Percentiles rank a stretch among this genome's conserved stretches.
Evolutionary conservation across 2,329 filamentous ascomycete genomes (phyloP).

Genomic region (Chlorencoelia australis): DNA sequence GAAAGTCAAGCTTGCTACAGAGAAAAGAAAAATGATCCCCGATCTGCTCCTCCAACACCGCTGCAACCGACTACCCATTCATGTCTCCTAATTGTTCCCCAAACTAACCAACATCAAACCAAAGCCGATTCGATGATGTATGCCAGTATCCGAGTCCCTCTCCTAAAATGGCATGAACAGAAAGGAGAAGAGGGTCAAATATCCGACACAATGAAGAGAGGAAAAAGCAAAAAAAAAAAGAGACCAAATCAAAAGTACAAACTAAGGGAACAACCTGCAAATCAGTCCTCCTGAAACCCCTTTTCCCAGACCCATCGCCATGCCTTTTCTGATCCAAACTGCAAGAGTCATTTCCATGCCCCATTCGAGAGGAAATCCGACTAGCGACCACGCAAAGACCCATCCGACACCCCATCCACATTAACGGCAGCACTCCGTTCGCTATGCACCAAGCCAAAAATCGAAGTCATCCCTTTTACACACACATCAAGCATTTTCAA

Average conservation of each 20-base stretch:
- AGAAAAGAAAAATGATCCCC: conserved; percentile 3
- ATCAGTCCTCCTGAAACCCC: conserved; percentile 2
- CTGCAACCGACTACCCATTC: conserved; percentile 2
- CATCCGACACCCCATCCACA: conserved; percentile 12
- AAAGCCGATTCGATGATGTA: conserved; percentile 4
- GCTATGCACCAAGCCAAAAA: conserved; percentile 22
- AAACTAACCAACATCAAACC: conserved; percentile 1
- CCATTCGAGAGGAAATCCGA: conserved; percentile 2
- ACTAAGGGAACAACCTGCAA: conserved; percentile 3
- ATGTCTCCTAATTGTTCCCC: conserved; percentile 2
- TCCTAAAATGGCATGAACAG: conserved; percentile 2
- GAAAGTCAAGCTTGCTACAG: conserved; percentile 6
- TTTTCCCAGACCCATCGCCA: conserved; percentile 6
- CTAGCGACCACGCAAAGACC: conserved; percentile 7
- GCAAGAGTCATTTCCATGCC: conserved; percentile 4
- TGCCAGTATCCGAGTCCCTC: conserved; percentile 3
- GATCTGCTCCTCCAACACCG: neutral
- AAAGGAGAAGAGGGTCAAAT: conserved; percentile 4
- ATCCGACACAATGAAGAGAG: conserved; percentile 4
- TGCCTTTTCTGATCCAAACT: conserved; percentile 10
- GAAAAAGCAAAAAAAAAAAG: conserved; percentile 1
- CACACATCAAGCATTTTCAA: conserved; percentile 10
- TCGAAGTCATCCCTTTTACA: conserved; percentile 8
- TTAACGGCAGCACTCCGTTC: conserved; percentile 16
- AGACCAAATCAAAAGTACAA: neutral